A percentile compares a stretch with the other conserved stretches of the same genome.
These are phyloP conservation scores for Aspergillus sp. DNA, from an alignment of 2,329 filamentous ascomycete genomes.

Conservation along the genomic window DNA sequence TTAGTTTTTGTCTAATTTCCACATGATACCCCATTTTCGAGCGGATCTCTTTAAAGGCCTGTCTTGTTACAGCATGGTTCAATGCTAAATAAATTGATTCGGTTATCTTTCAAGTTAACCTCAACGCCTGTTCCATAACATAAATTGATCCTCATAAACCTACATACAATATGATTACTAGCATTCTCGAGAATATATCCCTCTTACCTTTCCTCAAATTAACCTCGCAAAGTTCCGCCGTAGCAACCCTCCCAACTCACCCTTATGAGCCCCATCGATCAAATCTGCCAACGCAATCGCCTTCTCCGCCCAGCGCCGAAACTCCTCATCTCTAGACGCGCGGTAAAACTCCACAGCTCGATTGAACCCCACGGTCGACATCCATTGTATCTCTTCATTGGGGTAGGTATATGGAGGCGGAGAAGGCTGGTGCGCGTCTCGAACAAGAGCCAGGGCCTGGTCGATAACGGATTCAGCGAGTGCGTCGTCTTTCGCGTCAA, in stretches of 20 bases:
- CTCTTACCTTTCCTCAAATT: background rate
- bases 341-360: slow-evolving; percentile 54
- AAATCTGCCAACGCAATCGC: slow-evolving; percentile 35
- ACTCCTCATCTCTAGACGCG: slow-evolving; percentile 29
- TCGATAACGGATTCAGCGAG: slow-evolving; percentile 36
- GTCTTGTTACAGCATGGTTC: background rate
- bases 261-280: slow-evolving; percentile 21
- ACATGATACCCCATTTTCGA: slow-evolving; percentile 27
- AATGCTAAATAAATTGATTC: background rate
- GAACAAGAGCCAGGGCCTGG: slow-evolving; percentile 30
- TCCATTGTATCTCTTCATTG: slow-evolving; percentile 56
- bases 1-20: background rate
- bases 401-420: slow-evolving; percentile 42
- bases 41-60: background rate
- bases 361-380: slow-evolving; percentile 57
- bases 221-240: slow-evolving; percentile 29
- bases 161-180: background rate
- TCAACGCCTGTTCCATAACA: background rate
- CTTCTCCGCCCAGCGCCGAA: slow-evolving; percentile 37
- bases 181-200: background rate
- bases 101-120: background rate
- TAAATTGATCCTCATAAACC: background rate
- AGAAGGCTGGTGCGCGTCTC: background rate
- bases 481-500: slow-evolving; percentile 32
- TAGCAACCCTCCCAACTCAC: slow-evolving; percentile 23